Evolutionary conservation across 2,329 filamentous ascomycete genomes (phyloP).

Genomic region (Canariomyces notabilis): DNA sequence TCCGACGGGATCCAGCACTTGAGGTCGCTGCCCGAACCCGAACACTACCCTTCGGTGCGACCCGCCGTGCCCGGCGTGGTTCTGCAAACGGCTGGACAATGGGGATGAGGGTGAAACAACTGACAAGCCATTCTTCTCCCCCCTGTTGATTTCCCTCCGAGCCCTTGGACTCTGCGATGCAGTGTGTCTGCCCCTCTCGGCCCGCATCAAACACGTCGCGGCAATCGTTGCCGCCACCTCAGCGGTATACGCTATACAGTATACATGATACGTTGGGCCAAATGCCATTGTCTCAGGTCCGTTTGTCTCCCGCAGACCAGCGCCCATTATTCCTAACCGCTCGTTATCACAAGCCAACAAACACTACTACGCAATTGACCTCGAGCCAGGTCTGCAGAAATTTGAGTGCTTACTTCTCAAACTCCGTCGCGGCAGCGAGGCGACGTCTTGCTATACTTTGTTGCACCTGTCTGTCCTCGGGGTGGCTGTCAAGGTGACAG

Average conservation of each 20-base stretch:
- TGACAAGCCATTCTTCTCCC: slow-evolving; percentile 19
- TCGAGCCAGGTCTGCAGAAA: slow-evolving; percentile 1
- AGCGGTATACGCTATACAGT: no score
- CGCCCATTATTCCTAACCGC: no score
- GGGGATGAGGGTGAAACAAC: slow-evolving; percentile 19
- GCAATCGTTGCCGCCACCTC: slow-evolving; percentile 11
- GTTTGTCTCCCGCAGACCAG: no score
- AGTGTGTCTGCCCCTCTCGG: no score
- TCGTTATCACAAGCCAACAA: slow-evolving; percentile 8
- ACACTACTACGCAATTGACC: slow-evolving; percentile 17
- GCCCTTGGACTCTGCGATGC: no score
- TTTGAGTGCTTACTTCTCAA: background rate
- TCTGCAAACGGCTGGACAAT: slow-evolving; percentile 20
- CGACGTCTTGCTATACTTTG: slow-evolving; percentile 6
- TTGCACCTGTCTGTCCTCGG: slow-evolving; percentile 9
- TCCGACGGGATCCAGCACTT: slow-evolving; percentile 11
- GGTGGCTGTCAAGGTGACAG: slow-evolving; percentile 18
- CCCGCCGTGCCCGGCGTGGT: slow-evolving; percentile 2
- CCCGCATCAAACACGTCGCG: slow-evolving; percentile 1
- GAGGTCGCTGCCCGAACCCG: slow-evolving; percentile 23
- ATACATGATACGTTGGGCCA: slow-evolving; percentile 4
- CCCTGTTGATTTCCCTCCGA: slow-evolving; percentile 2
- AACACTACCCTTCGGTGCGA: slow-evolving; percentile 12
- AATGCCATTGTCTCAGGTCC: slow-evolving; percentile 11
- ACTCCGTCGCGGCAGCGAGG: slow-evolving; percentile 5